These are phyloP conservation scores for Aspergillus brunneoviolaceus DNA, from an alignment of 2,329 filamentous ascomycete species.

Conservation along the genomic window DNA sequence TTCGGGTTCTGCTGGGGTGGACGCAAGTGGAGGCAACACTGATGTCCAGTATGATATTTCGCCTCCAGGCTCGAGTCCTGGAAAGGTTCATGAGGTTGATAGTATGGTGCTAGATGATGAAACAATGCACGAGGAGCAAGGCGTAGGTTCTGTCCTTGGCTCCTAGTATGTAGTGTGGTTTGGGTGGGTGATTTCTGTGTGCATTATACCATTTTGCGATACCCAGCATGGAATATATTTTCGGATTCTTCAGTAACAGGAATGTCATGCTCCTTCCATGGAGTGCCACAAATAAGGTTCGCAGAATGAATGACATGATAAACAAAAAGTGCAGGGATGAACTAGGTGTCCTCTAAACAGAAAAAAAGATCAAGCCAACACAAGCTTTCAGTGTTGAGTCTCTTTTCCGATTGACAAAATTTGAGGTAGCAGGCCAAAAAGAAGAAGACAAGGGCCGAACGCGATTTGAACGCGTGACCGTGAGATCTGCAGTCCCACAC, in stretches of 20 bases:
- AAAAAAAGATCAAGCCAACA: too few relatives aligned
- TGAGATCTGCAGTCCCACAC: conserved; percentile 10
- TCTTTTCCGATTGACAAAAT: too few relatives aligned
- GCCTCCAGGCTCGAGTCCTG: not conserved
- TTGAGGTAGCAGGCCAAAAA: not conserved
- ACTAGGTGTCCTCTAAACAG: too few relatives aligned
- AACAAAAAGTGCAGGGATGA: too few relatives aligned
- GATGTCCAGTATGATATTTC: not conserved
- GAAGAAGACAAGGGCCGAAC: conserved; percentile 5
- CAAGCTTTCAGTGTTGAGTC: too few relatives aligned
- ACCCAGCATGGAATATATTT: not conserved
- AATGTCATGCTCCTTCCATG: not conserved
- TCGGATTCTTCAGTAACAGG: not conserved
- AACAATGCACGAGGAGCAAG: not conserved
- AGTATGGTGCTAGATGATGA: not conserved
- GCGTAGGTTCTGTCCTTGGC: not conserved
- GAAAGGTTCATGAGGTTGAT: not conserved
- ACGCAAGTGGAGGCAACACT: not conserved
- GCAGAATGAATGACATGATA: too few relatives aligned
- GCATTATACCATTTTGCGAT: not conserved
- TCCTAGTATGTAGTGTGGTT: not conserved
- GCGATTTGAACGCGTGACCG: conserved; percentile 10
- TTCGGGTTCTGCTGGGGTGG: not conserved
- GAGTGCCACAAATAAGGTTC: too few relatives aligned
- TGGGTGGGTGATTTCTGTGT: not conserved